These are phyloP conservation scores for Breviolum minutum DNA, from an alignment of 73 alveolate genomes.

Conservation along the genomic window DNA sequence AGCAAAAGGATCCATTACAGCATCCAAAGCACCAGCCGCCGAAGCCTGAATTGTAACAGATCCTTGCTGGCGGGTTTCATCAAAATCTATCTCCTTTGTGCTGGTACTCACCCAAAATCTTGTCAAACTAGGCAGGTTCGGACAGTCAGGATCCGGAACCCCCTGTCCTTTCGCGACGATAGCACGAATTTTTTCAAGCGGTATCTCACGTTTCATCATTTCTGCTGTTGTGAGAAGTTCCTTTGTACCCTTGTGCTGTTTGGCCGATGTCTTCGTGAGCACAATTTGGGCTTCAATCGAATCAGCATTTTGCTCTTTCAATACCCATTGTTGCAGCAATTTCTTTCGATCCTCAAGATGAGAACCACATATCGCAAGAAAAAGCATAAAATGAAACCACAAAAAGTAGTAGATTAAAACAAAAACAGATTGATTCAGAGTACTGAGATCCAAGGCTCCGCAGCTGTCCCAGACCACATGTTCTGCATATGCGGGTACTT, in stretches of 20 bases:
- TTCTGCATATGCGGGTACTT: background rate
- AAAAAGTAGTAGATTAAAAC: too few relatives aligned
- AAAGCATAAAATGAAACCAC: background rate
- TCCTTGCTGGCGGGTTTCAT: too few relatives aligned
- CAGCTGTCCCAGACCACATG: background rate
- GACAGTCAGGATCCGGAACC: background rate
- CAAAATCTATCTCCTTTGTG: background rate
- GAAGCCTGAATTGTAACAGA: too few relatives aligned
- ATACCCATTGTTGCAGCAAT: background rate
- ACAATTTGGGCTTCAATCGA: background rate
- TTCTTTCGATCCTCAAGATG: background rate
- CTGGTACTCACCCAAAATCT: background rate
- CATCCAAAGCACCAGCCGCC: too few relatives aligned
- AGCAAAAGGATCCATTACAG: too few relatives aligned
- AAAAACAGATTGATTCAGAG: background rate
- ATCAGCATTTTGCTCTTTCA: background rate
- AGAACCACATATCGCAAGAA: too few relatives aligned
- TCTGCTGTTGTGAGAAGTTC: background rate
- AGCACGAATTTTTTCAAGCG: background rate
- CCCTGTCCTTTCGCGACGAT: background rate
- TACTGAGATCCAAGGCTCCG: background rate
- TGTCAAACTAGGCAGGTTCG: background rate
- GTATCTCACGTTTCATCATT: background rate
- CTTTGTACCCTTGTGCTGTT: background rate
- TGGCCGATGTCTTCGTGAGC: background rate